A percentile compares a stretch with the other conserved stretches of the same genome.
Conservation (phyloP, 129 eudicot species). For the Flaveria sonorensis region DNA sequence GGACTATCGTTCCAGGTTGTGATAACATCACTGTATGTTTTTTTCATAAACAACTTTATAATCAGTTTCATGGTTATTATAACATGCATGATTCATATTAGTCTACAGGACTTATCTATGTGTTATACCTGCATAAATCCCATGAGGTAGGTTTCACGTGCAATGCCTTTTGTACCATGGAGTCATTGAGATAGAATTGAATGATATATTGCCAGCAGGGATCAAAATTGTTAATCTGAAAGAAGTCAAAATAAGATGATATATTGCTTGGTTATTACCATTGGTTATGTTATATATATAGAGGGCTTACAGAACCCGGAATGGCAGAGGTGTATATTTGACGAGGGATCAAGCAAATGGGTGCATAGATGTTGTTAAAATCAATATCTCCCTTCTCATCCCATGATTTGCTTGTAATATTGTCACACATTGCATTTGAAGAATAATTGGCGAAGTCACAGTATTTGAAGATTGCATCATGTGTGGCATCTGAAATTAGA, state of each 20-base stretch:
- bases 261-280: not conserved
- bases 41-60: not conserved
- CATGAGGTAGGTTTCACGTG: constrained; percentile 42
- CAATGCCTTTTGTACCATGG: constrained; percentile 38
- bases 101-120: not conserved
- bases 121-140: constrained; percentile 30
- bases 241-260: not conserved
- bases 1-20: constrained; percentile 40
- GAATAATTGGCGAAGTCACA: constrained; percentile 24
- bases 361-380: constrained; percentile 40
- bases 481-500: constrained; percentile 39
- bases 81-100: not conserved
- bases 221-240: constrained; percentile 32
- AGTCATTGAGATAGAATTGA: constrained; percentile 32
- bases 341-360: constrained; percentile 24
- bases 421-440: constrained; percentile 14
- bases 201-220: constrained; percentile 35
- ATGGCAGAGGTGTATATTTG: constrained; percentile 11
- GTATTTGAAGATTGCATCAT: constrained; percentile 21
- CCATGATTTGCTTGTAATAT: not conserved
- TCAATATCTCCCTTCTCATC: constrained; percentile 28
- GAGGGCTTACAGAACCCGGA: constrained; percentile 29
- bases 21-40: constrained; percentile 30
- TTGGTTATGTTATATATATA: constrained; percentile 4
- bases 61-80: not conserved